Evolutionary conservation across 148 eudicot genomes (phyloP), one percentile per base, ranked within the genome.

Genomic region (Chenopodium berlandieri): DNA sequence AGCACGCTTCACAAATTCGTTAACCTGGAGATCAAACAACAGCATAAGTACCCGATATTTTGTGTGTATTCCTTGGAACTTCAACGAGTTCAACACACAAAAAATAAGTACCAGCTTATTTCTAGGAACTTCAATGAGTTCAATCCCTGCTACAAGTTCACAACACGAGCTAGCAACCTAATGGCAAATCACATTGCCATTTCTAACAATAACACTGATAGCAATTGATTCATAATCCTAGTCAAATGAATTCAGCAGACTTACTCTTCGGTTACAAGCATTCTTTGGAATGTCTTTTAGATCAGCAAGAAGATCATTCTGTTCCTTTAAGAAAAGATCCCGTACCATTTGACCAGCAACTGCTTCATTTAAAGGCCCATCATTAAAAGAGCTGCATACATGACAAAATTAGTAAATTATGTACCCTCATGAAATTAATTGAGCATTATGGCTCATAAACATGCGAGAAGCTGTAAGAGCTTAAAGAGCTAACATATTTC

Each of bases 1-100:
- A 23, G 98, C 97, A 23, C 98, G 97, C 81, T 94, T 94, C 62
- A 94, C 98, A 87, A 94, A 92, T 83, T 94, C 98, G 81, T 94
- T 94, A 69, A 94, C 91, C 98, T 94, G 84, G 37, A 16, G 56
- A 77, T 31, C 60, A 47, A 73, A 77, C 66, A 70, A 68, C 11
- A 27, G 30, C 30, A 71, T 81, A 75, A 65, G 20, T 22, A 31
- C 14, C 16, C 27, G 22, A 40, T 1, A 2, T 58, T 32, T 34
- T 27, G 50, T 56, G 46, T 54, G 52, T 67, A 20, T 30, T 40
- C 16, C 20, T 25, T 71, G 68, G 5, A 58, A 37, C 17, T 67
- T 66, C 23, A 19, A 67, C 22, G 46, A 37, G 6, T 67, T 50
- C 23, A 19, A 67, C 30, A 27, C 30, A 27, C 30, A 27, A 27